Percentiles rank a stretch among this genome's conserved stretches.
These are phyloP conservation scores for Pythium dissimile DNA, from an alignment of 352 stramenopile species.

Conservation along the genomic window DNA sequence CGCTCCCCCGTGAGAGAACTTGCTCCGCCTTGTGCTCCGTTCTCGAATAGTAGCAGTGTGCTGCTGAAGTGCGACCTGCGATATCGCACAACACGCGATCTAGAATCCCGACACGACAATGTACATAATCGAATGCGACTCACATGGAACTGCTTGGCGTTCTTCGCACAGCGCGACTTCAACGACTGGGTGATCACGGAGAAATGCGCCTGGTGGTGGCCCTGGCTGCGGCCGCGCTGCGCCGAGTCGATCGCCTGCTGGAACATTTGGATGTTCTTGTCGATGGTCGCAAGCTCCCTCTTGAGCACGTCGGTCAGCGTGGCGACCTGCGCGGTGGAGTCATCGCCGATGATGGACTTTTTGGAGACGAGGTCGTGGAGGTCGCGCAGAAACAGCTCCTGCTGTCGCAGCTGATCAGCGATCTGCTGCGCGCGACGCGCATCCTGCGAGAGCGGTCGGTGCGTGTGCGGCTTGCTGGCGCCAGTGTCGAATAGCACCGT, in stretches of 20 bases:
- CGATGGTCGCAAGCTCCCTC: conserved; percentile 57
- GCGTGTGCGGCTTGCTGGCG: conserved; percentile 33
- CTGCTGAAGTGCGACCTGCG: conserved; percentile 37
- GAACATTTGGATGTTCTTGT: conserved; percentile 67
- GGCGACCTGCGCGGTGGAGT: conserved; percentile 70
- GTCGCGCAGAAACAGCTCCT: conserved; percentile 76
- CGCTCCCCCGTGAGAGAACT: conserved; percentile 72
- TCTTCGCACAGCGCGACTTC: conserved; percentile 79
- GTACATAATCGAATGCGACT: conserved; percentile 2
- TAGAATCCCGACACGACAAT: background rate
- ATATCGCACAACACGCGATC: conserved; percentile 1
- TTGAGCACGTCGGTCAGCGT: conserved; percentile 79
- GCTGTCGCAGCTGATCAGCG: conserved; percentile 72
- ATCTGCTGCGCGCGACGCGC: conserved; percentile 75
- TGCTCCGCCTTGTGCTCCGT: conserved; percentile 69
- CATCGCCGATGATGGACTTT: conserved; percentile 78
- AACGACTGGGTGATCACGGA: conserved; percentile 73
- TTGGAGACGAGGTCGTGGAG: conserved; percentile 67
- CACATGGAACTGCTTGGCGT: conserved; percentile 77
- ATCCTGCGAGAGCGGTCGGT: conserved; percentile 69
- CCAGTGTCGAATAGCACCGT: conserved; percentile 80
- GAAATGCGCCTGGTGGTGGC: conserved; percentile 82
- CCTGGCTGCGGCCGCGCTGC: conserved; percentile 48
- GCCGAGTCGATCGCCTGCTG: conserved; percentile 46
- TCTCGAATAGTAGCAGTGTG: conserved; percentile 58